Base-by-base conservation (phyloP, 306 rosid genomes). In the Fragaria nilgerrensis region DNA sequence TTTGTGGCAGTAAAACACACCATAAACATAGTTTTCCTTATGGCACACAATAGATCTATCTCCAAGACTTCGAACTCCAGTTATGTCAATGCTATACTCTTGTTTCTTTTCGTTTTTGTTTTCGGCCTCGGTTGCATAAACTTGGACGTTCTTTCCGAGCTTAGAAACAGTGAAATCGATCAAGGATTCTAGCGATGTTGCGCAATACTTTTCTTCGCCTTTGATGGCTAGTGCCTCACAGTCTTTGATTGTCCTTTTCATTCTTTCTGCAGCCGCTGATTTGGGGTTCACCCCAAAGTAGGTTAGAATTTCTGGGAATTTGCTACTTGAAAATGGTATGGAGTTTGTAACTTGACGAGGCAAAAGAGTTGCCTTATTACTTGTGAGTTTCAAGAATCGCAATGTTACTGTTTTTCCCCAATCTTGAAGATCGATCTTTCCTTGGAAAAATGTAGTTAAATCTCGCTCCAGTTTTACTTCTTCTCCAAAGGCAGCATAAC, bases 1-100 rank as follows among this genome's bases (percentile, higher is more conserved):
- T 32, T 68, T 75, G 41, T 86, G 89, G 69, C 89, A 86, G 25
- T 78, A 83, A 48, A 80, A 83, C 67, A 83, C 87, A 37, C 80
- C 87, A 55, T 83, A 71, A 8, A 68, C 80, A 22, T 83, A 81
- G 61, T 62, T 81, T 59, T 70, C 56, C 43, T 75, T 86, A 12
- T 86, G 89, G 47, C 87, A 86, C 36, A 58, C 82, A 41, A 86
- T 73, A 11, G 75, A 79, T 9, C 8, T 83, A 25, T 83, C 78
- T 16, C 83, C 83, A 3, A 50, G 19, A 65, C 69, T 80, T 27
- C 29, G 19, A 41, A 78, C 79, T 55, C 80, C 22, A 6, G 55
- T 4, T 15, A 1, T 59, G 2, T 15, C 66, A 37, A 75, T 70
- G 3, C 34, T 43, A 7, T 56, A 79, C 0, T 73, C 72, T 43